These are phyloP conservation scores for Eucalyptus cloeziana DNA, from an alignment of 345 rosid species.

Conservation along the genomic window DNA sequence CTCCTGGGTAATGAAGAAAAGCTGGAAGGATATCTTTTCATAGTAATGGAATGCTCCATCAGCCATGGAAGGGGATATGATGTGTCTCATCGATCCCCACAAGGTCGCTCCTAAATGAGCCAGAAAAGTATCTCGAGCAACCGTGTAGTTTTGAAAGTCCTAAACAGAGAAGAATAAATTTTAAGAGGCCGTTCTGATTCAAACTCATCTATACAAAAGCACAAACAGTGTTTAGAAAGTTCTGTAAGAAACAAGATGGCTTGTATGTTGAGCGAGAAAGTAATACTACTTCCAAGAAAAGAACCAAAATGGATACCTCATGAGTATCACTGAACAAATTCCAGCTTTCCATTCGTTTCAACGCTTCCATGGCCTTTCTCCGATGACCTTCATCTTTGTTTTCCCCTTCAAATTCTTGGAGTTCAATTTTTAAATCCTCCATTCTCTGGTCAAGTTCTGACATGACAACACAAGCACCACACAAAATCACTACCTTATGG, in stretches of 20 bases:
- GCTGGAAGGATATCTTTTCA: constrained; percentile 89
- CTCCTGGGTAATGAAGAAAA: constrained; percentile 90
- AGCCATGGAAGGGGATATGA: constrained; percentile 85
- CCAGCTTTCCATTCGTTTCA: constrained; percentile 91
- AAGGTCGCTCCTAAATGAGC: constrained; percentile 92
- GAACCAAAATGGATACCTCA: constrained; percentile 40
- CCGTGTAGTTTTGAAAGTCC: constrained; percentile 91
- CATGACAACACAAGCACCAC: background rate
- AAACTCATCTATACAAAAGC: background rate
- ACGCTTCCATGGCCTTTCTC: constrained; percentile 74
- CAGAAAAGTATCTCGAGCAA: constrained; percentile 95
- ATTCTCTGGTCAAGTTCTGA: constrained; percentile 98
- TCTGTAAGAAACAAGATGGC: background rate
- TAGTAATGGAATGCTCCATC: constrained; percentile 97
- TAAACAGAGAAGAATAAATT: constrained; percentile 12
- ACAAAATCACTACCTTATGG: background rate
- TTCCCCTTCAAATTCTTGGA: constrained; percentile 84
- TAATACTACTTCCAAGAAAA: background rate
- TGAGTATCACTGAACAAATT: constrained; percentile 75
- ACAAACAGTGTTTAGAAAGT: background rate
- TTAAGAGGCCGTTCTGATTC: background rate
- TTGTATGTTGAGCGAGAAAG: background rate
- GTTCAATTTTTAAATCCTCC: constrained; percentile 88
- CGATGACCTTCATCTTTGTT: constrained; percentile 75
- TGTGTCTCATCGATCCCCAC: constrained; percentile 95